Conservation (phyloP, 441 rosid genomes). For the Daphne laureola region DNA sequence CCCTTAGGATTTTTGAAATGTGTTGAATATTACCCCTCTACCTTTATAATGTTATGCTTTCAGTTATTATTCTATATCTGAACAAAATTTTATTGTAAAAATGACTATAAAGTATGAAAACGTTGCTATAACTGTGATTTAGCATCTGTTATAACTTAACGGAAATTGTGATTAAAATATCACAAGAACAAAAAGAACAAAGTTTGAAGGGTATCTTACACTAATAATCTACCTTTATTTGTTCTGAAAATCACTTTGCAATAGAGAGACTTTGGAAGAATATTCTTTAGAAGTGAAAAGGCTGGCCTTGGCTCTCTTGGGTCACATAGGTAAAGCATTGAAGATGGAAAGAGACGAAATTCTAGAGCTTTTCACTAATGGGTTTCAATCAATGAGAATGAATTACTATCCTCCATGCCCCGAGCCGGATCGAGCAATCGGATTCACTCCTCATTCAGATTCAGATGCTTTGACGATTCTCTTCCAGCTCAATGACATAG, state of each 20-base stretch:
- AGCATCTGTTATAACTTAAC: too few species aligned
- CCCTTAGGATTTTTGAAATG: too few species aligned
- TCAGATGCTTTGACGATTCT: constrained; percentile 30
- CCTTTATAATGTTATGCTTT: too few species aligned
- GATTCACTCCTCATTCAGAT: constrained; percentile 38
- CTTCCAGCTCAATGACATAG: constrained; percentile 29
- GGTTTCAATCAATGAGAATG: constrained; percentile 31
- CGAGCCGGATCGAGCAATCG: constrained; percentile 24
- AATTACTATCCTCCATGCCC: constrained; percentile 35
- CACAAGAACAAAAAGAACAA: background rate
- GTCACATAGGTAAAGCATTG: constrained; percentile 27
- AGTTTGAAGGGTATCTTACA: background rate
- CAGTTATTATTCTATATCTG: too few species aligned
- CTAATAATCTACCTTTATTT: background rate
- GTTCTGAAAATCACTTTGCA: background rate
- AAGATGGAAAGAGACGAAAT: constrained; percentile 20
- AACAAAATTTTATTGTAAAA: too few species aligned
- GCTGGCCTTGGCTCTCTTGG: constrained; percentile 4
- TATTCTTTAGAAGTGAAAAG: constrained; percentile 8
- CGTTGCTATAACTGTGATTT: too few species aligned
- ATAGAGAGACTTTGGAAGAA: constrained; percentile 8
- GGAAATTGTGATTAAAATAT: too few species aligned
- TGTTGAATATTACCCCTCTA: too few species aligned
- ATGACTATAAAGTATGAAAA: too few species aligned
- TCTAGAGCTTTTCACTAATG: constrained; percentile 19